Conservation (phyloP, 2,329 filamentous ascomycete species). For the Aspergillus arachidicola region DNA sequence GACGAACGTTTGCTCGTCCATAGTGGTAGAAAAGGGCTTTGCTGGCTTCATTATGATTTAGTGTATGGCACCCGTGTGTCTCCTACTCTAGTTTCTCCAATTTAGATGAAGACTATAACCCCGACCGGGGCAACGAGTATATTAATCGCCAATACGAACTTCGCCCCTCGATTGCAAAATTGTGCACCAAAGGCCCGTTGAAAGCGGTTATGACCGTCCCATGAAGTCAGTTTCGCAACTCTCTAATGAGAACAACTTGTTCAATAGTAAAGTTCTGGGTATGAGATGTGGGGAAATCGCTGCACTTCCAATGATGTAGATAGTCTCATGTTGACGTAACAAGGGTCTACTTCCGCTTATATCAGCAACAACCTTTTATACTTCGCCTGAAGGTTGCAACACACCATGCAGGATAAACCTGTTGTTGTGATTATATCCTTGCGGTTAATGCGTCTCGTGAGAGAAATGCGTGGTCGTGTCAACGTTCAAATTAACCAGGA, state of each 20-base stretch:
- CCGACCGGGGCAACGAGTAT: not conserved
- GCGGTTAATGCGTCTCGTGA: not conserved
- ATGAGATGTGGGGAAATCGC: not conserved
- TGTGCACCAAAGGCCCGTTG: not conserved
- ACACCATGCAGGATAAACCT: not conserved
- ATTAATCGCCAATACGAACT: not conserved
- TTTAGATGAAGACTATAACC: not conserved
- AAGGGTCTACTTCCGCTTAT: not conserved
- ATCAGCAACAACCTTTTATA: not conserved
- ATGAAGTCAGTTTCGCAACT: not conserved
- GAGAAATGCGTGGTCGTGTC: not conserved
- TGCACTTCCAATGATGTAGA: not conserved
- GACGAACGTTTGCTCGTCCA: slow-evolving; percentile 40
- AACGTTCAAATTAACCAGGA: slow-evolving; percentile 32
- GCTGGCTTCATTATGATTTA: slow-evolving; percentile 18
- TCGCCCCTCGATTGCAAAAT: not conserved
- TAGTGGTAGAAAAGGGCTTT: slow-evolving; percentile 31
- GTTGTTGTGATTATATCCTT: not conserved
- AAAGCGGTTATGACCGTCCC: not conserved
- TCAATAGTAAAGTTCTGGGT: not conserved
- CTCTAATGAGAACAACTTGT: not conserved
- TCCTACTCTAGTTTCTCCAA: not conserved
- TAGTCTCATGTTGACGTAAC: slow-evolving; percentile 23
- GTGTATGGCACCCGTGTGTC: not conserved
- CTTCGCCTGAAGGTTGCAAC: not conserved